Evolutionary conservation across 2,329 filamentous ascomycete genomes (phyloP).

Genomic region (Phyllosticta citribraziliensis): DNA sequence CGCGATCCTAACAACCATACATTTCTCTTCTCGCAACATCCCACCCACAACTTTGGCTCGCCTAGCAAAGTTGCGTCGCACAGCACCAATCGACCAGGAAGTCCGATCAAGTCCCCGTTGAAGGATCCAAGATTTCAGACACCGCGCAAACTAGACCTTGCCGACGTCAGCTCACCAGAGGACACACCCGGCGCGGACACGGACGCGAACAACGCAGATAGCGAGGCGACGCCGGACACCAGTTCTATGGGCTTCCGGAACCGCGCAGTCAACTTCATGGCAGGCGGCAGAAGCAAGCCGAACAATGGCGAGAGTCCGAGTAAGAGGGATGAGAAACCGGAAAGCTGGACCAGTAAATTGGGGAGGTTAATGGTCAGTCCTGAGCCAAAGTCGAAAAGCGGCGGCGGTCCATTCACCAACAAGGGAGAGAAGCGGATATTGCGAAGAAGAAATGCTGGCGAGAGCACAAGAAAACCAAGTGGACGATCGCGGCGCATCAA

Average conservation of each 20-base stretch:
- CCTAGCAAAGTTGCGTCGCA: conserved; percentile 12
- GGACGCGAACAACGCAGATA: conserved; percentile 27
- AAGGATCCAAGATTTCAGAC: conserved; percentile 27
- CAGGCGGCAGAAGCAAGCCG: conserved; percentile 7
- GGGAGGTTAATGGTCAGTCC: neutral
- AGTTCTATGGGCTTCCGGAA: conserved; percentile 13
- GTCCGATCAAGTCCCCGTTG: conserved; percentile 20
- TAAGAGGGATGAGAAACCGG: conserved; percentile 26
- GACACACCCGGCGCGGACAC: conserved; percentile 37
- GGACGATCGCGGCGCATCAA: conserved; percentile 12
- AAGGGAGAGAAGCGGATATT: conserved; percentile 30
- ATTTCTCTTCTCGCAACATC: conserved; percentile 35
- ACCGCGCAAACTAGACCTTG: conserved; percentile 26
- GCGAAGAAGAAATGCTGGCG: conserved; percentile 24
- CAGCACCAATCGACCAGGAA: neutral
- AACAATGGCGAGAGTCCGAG: conserved; percentile 13
- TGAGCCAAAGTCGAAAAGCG: conserved; percentile 14
- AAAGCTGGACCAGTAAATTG: conserved; percentile 20
- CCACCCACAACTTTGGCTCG: conserved; percentile 1
- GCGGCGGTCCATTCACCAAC: conserved; percentile 20
- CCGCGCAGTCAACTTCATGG: conserved; percentile 9
- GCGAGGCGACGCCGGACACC: conserved; percentile 33
- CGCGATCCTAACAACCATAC: conserved; percentile 41
- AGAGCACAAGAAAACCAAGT: conserved; percentile 20
- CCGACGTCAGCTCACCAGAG: conserved; percentile 38